Evolutionary conservation across 257 asterid genomes (phyloP).

Genomic region (Plantago major): DNA sequence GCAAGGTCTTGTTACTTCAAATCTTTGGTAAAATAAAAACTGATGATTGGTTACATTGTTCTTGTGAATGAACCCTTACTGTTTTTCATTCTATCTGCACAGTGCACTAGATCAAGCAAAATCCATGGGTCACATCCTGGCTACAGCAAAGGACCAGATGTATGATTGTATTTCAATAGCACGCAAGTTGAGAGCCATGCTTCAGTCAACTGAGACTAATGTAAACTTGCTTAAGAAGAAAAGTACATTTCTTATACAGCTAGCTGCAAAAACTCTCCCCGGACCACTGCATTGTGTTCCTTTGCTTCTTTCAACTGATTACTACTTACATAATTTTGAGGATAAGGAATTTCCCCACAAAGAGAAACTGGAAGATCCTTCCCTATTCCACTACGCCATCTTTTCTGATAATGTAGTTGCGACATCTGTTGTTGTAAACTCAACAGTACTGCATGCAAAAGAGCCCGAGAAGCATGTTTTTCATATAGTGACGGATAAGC

Average conservation of each 20-base stretch:
- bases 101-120: slow-evolving; percentile 80
- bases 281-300: slow-evolving; percentile 87
- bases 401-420: slow-evolving; percentile 93
- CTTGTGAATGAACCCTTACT: slow-evolving; percentile 14
- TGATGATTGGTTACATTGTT: slow-evolving; percentile 20
- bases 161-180: slow-evolving; percentile 67
- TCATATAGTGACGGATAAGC: slow-evolving; percentile 88
- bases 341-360: slow-evolving; percentile 50
- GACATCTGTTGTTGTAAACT: slow-evolving; percentile 84
- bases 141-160: slow-evolving; percentile 77
- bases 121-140: slow-evolving; percentile 85
- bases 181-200: slow-evolving; percentile 86
- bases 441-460: slow-evolving; percentile 74
- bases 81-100: slow-evolving; percentile 24
- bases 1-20: slow-evolving; percentile 51
- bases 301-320: slow-evolving; percentile 72
- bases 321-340: slow-evolving; percentile 51
- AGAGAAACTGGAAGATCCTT: slow-evolving; percentile 82
- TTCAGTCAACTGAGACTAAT: slow-evolving; percentile 69
- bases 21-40: slow-evolving; percentile 14
- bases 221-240: slow-evolving; percentile 55
- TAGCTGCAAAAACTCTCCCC: slow-evolving; percentile 94
- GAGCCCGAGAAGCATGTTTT: slow-evolving; percentile 85
- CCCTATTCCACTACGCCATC: slow-evolving; percentile 78
- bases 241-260: slow-evolving; percentile 84